phyloP scores from a whole-genome alignment of 169 alveolate genomes.

The Cryptosporidium xiaoi region DNA sequence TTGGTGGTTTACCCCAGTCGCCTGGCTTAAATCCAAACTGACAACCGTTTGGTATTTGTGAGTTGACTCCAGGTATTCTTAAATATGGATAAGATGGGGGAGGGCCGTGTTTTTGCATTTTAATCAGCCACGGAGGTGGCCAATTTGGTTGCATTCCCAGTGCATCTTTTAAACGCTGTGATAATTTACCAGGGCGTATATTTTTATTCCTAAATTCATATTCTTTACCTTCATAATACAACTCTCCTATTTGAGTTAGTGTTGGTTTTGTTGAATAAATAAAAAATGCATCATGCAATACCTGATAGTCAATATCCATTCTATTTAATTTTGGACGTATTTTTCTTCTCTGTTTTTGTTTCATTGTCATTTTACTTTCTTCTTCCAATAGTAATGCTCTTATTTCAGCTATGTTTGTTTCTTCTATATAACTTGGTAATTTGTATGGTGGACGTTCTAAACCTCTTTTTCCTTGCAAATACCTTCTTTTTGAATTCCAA shows the following conservation, averaged over 20 bases:
- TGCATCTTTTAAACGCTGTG: slow-evolving; percentile 94
- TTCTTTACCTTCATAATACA: slow-evolving; percentile 98
- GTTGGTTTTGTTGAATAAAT: slow-evolving; percentile 95
- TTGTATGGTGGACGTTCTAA: slow-evolving; percentile 93
- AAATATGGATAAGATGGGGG: slow-evolving; percentile 99
- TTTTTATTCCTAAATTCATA: slow-evolving; percentile 91
- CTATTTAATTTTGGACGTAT: slow-evolving; percentile 97
- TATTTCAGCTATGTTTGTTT: slow-evolving; percentile 89
- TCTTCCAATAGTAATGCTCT: slow-evolving; percentile 91
- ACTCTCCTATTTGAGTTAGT: slow-evolving; percentile 95
- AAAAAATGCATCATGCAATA: slow-evolving; percentile 98
- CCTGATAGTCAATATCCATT: slow-evolving; percentile 95
- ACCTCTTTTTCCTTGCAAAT: slow-evolving; percentile 95
- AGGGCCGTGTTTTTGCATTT: slow-evolving; percentile 98
- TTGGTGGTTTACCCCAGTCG: slow-evolving; percentile 91
- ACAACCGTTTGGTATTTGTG: slow-evolving; percentile 90
- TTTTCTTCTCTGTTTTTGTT: slow-evolving; percentile 96
- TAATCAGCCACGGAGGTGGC: slow-evolving; percentile 97
- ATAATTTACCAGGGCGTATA: slow-evolving; percentile 94
- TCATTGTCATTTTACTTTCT: slow-evolving; percentile 93
- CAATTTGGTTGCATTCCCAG: slow-evolving; percentile 94
- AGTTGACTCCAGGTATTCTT: slow-evolving; percentile 96
- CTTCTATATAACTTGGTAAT: slow-evolving; percentile 94
- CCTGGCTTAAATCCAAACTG: slow-evolving; percentile 89
- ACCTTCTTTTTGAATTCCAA: slow-evolving; percentile 97